Base-by-base conservation (phyloP, 495 filamentous ascomycete species). In the Tetracladium setigerum region DNA sequence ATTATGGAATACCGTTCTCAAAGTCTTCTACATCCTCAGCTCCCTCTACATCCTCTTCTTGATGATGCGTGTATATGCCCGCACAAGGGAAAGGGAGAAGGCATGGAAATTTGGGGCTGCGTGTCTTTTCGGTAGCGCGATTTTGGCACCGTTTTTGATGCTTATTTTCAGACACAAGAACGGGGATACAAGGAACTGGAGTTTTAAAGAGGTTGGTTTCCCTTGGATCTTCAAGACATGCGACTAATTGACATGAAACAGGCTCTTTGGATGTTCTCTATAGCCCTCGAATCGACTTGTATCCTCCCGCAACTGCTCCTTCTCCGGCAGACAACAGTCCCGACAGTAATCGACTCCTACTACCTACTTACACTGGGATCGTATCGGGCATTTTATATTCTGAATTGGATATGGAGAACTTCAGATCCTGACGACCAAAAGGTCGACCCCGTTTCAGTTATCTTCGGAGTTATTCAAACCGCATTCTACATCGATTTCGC, bases 331-430 rank as follows among this genome's bases (percentile, higher is more conserved):
- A 97, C 92, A 16, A 88, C 82, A 30, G 89, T 96, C 2, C 94
- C 92, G 2, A 97, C 94, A 10, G 92, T 95, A 32, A 90, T 98
- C 66, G 87, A 95, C 58, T 92, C 87, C 7, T 95, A 85, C 67
- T 98, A 98, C 64, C 83, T 97, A 37, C 67, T 91, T 24, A 79
- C 87, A 5, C 74, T 97, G 1, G 94, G 94, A 27, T 82, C 84
- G 11, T 98, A 97, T 71, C 86, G 92, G 44, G 84, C 70, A 32
- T 75, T 97, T 43, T 96, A 97, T 69, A 82, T 95, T 49, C 65
- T 95, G 38, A 96, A 95, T 62, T 97, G 92, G 92, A 81, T 96
- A 52, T 62, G 78, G 15, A 81, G 86, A 3, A 73, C 72, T 36
- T 63, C 81, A 14, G 74, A 78, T 46, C 62, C 63, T 9, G 62